phyloP scores from a whole-genome alignment of 805 yeast genomes.

The Metschnikowia lunata region DNA sequence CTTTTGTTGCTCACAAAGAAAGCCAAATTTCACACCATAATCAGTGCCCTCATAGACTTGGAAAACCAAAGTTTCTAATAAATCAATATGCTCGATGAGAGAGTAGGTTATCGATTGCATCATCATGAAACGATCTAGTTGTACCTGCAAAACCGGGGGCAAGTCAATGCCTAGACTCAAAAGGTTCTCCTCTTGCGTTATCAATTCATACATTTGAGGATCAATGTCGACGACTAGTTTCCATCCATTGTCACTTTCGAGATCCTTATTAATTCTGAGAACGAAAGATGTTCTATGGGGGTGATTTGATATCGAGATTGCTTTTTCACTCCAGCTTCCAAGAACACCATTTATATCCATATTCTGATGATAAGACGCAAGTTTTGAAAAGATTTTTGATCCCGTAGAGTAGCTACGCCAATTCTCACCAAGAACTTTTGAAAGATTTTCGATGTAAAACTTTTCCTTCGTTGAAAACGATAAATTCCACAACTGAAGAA shows the following conservation, averaged over 20 bases:
- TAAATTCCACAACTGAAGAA: neutral
- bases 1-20: slow-evolving; percentile 37
- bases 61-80: slow-evolving; percentile 30
- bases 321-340: slow-evolving; percentile 45
- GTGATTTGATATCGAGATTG: slow-evolving; percentile 1
- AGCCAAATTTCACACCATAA: slow-evolving; percentile 36
- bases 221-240: neutral
- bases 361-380: slow-evolving; percentile 41
- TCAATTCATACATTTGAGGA: slow-evolving; percentile 1
- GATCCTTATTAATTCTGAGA: neutral
- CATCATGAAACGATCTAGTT: slow-evolving; percentile 46
- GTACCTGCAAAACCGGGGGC: slow-evolving; percentile 48
- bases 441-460: slow-evolving; percentile 23
- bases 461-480: slow-evolving; percentile 17
- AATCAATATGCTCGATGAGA: slow-evolving; percentile 47
- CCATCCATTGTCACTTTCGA: neutral
- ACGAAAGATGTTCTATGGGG: neutral
- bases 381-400: slow-evolving; percentile 50
- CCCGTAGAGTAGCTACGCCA: slow-evolving; percentile 49
- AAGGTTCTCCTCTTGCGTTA: slow-evolving; percentile 9
- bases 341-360: slow-evolving; percentile 41
- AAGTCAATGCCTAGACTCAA: slow-evolving; percentile 47
- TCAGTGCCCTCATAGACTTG: slow-evolving; percentile 23
- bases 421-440: slow-evolving; percentile 27
- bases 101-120: slow-evolving; percentile 56